Base-by-base conservation (phyloP, 805 yeast species). In the Zygosaccharomyces bailii region DNA sequence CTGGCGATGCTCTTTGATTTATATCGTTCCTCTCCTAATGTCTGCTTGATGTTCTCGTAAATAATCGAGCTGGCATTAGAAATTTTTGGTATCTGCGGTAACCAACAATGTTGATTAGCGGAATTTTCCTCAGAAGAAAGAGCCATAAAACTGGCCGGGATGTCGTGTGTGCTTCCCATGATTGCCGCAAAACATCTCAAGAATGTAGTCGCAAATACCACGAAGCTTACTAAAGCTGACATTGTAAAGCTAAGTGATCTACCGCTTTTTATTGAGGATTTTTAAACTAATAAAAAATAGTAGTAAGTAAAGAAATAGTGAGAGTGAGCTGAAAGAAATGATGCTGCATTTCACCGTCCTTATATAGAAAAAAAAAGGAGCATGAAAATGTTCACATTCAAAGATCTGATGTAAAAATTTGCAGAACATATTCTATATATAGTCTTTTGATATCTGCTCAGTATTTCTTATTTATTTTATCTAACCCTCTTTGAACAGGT, bases 401-500 rank as follows among this genome's bases (percentile, higher is more conserved):
- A n/a, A n/a, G n/a, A n/a, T n/a, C n/a, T n/a, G n/a, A n/a, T n/a
- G n/a, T n/a, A n/a, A n/a, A n/a, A n/a, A n/a, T n/a, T n/a, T n/a
- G n/a, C n/a, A n/a, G n/a, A n/a, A n/a, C n/a, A n/a, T n/a, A n/a
- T n/a, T n/a, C n/a, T n/a, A n/a, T n/a, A n/a, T n/a, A n/a, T n/a
- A n/a, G n/a, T n/a, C n/a, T n/a, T n/a, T n/a, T n/a, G n/a, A n/a
- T n/a, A n/a, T n/a, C n/a, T n/a, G n/a, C n/a, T n/a, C n/a, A n/a
- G n/a, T n/a, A 25, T 27, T 2, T 8, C n/a, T 39, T 33, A 27
- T 25, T 39, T 39, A 14, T 25, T 17, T 39, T 32, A 33, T 14
- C 34, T 38, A 43, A 13, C 43, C 46, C 10, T 38, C 20, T 30
- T 27, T 38, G 20, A 43, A 43, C 38, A 43, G 20, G 18, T 43